phyloP scores from a whole-genome alignment of 805 yeast species.

The Cyberlindnera maclurae region DNA sequence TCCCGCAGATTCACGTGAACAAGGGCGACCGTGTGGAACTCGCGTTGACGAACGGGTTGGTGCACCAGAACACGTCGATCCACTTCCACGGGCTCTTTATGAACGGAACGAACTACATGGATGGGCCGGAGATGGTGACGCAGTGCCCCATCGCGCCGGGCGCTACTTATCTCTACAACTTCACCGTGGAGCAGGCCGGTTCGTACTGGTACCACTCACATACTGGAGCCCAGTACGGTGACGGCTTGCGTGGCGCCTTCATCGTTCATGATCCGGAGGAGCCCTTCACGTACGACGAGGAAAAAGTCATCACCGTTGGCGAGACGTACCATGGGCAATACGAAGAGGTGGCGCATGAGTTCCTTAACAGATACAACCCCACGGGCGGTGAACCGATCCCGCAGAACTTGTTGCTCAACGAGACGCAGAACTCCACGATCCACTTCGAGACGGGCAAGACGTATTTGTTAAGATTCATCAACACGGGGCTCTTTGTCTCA shows the following conservation, averaged over 20 bases:
- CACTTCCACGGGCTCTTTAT: conserved; percentile 80
- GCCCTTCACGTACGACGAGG: conserved; percentile 60
- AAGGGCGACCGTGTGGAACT: conserved; percentile 58
- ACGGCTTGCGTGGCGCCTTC: conserved; percentile 66
- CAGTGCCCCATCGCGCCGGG: conserved; percentile 77
- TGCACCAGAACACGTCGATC: conserved; percentile 45
- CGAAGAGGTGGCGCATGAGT: conserved; percentile 37
- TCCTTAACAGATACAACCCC: conserved; percentile 63
- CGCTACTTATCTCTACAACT: conserved; percentile 59
- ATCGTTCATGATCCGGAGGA: conserved; percentile 47
- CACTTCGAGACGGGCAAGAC: conserved; percentile 52
- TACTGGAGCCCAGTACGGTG: conserved; percentile 69
- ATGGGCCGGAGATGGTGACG: conserved; percentile 74
- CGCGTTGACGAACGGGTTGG: conserved; percentile 56
- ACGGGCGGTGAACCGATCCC: conserved; percentile 85
- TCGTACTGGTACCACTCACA: conserved; percentile 86
- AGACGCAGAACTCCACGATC: conserved; percentile 50
- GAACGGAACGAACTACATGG: conserved; percentile 55
- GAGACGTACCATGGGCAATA: conserved; percentile 61
- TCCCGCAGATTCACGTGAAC: conserved; percentile 58
- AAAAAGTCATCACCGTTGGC: conserved; percentile 45
- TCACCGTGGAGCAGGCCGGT: conserved; percentile 59
- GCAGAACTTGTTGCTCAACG: conserved; percentile 57
- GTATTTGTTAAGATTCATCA: conserved; percentile 56
- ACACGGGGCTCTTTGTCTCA: conserved; percentile 67